Evolutionary conservation across 192 early-diverging fungal species (phyloP).

Genomic region (Dissophora globulifera): DNA sequence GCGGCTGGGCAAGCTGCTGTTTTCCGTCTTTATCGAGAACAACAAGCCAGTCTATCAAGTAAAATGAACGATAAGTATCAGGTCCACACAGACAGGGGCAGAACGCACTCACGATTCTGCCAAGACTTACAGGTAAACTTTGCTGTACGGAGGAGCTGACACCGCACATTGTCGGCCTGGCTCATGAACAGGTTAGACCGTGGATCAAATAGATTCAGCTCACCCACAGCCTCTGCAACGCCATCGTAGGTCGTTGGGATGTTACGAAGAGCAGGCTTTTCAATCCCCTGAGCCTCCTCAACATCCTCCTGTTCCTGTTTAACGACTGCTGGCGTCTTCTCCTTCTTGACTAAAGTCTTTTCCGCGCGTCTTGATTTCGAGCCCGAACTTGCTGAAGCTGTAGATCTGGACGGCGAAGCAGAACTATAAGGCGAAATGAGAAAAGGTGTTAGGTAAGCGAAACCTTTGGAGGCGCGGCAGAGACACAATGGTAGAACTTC

Average conservation of each 20-base stretch:
- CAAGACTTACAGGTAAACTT: slow-evolving; percentile 26
- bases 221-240: slow-evolving; percentile 59
- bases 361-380: slow-evolving; percentile 6
- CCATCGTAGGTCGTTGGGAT: slow-evolving; percentile 57
- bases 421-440: background rate
- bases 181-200: slow-evolving; percentile 61
- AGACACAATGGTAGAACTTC: background rate
- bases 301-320: slow-evolving; percentile 34
- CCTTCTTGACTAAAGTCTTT: slow-evolving; percentile 13
- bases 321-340: slow-evolving; percentile 3
- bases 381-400: slow-evolving; percentile 1
- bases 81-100: too few relatives aligned
- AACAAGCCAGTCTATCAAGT: slow-evolving; percentile 65
- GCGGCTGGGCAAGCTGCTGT: slow-evolving; percentile 61
- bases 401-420: background rate
- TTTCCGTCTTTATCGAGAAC: slow-evolving; percentile 55
- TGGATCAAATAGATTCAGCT: slow-evolving; percentile 77
- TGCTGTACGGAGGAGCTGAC: slow-evolving; percentile 35
- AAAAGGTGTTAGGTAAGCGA: background rate
- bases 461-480: background rate
- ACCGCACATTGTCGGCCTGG: slow-evolving; percentile 52
- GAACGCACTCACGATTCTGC: too few relatives aligned
- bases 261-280: slow-evolving; percentile 26
- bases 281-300: slow-evolving; percentile 18
- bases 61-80: background rate